Conservation (phyloP, 495 filamentous ascomycete genomes). For the Hypoxylon intermedium region DNA sequence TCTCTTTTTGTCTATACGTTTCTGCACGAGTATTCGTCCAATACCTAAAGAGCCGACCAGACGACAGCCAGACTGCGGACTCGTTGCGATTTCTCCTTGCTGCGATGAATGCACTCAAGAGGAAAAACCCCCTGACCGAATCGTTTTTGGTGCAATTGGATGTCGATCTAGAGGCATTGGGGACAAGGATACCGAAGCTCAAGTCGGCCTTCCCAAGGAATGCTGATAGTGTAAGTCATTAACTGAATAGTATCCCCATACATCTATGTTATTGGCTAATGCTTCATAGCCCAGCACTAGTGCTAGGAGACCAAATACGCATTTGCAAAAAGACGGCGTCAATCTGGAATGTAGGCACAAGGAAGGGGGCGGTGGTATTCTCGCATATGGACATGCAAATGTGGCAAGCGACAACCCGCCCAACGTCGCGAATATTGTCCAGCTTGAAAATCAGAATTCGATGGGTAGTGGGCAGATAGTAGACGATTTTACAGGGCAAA, state of each 20-base stretch:
- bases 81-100: slow-evolving; percentile 88
- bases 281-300: slow-evolving; percentile 29
- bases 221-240: slow-evolving; percentile 55
- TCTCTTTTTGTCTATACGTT: slow-evolving; percentile 95
- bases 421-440: slow-evolving; percentile 38
- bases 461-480: slow-evolving; percentile 15
- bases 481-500: slow-evolving; percentile 35
- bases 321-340: slow-evolving; percentile 1
- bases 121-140: slow-evolving; percentile 88
- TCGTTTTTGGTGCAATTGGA: slow-evolving; percentile 95
- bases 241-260: not conserved
- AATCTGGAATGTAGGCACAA: slow-evolving; percentile 1
- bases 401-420: slow-evolving; percentile 39
- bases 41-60: slow-evolving; percentile 85
- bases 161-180: slow-evolving; percentile 80
- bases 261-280: not conserved
- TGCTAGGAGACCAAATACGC: slow-evolving; percentile 14
- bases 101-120: slow-evolving; percentile 87
- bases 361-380: slow-evolving; percentile 30
- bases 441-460: slow-evolving; percentile 38
- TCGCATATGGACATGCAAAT: slow-evolving; percentile 47
- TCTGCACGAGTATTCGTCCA: slow-evolving; percentile 94
- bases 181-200: slow-evolving; percentile 59
- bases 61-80: slow-evolving; percentile 80
- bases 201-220: slow-evolving; percentile 58